Evolutionary conservation across 202 grass and related monocot genomes (phyloP), one percentile per base, ranked within the genome.

Genomic region (Tripidium arundinaceum): DNA sequence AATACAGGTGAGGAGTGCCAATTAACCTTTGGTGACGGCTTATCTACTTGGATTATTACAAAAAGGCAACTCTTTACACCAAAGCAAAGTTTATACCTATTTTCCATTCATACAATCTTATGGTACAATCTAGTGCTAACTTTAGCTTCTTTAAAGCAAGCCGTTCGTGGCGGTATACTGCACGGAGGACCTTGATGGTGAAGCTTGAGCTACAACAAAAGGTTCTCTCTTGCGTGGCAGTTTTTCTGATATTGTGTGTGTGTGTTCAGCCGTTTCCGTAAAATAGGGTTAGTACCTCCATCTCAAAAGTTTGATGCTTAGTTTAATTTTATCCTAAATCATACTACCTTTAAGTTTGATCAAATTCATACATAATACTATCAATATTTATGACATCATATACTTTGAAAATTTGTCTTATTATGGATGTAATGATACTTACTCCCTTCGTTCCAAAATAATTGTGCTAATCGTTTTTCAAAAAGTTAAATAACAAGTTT

Each of bases 1-100:
- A 25, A 7, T 21, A 45, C 46, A 52, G 52, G 62, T 77, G 74
- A 59, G 21, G 55, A 88, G 77, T 88, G 71, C 3, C 43, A 16
- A 62, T 54, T 70, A 88, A 24, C 68, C 65, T 68, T 84, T 80
- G n/a, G 64, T 66, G 58, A 72, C 55, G 77, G 65, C 26, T 58
- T 75, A 77, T 29, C 82, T 27, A 2, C 65, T 85, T 33, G 29
- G 70, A 70, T 81, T 89, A 82, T 72, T 49, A 50, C 16, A 33
- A 36, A 62, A 72, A 34, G 39, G 13, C 6, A 29, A 34, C 2
- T 52, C 70, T 69, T 39, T 50, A 14, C 63, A 24, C 33, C 2
- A 70, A 79, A 79, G 8, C 61, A 43, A 75, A 83, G 69, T 13
- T 54, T 34, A 41, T 15, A 59, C 4, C 5, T 55, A 1, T 27